These are phyloP conservation scores for Styphnolobium japonicum DNA, from an alignment of 306 rosid genomes.

Conservation along the genomic window DNA sequence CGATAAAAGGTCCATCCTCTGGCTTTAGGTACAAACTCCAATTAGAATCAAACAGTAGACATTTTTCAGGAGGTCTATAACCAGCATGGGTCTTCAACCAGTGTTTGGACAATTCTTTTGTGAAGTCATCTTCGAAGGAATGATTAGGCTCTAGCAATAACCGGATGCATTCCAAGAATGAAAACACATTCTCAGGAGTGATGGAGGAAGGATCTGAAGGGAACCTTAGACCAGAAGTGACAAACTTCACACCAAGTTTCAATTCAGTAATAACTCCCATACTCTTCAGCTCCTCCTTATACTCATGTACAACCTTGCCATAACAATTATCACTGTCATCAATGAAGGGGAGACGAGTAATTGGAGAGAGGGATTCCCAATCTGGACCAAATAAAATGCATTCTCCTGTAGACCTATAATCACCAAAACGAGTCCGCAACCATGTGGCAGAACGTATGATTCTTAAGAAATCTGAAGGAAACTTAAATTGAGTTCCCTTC, in stretches of 20 bases:
- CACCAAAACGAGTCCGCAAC: constrained; percentile 53
- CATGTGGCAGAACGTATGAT: constrained; percentile 35
- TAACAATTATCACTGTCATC: constrained; percentile 45
- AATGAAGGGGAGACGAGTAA: constrained; percentile 55
- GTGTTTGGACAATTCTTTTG: constrained; percentile 22
- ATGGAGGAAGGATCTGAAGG: constrained; percentile 33
- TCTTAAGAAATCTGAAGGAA: constrained; percentile 10
- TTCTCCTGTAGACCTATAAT: constrained; percentile 32
- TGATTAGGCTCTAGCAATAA: not conserved
- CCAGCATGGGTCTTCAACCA: constrained; percentile 60
- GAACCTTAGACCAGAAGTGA: constrained; percentile 25
- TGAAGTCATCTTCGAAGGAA: constrained; percentile 24
- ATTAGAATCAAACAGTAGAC: constrained; percentile 39
- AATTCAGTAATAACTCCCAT: constrained; percentile 50
- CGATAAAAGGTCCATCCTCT: constrained; percentile 64
- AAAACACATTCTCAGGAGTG: constrained; percentile 28
- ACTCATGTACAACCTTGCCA: constrained; percentile 36
- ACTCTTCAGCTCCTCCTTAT: constrained; percentile 43
- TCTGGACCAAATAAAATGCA: constrained; percentile 58
- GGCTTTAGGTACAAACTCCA: constrained; percentile 29
- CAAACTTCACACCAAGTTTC: constrained; percentile 45
- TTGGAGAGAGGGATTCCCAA: constrained; percentile 50
- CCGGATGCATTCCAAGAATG: constrained; percentile 51
- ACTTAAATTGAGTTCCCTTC: not conserved
- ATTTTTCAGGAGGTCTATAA: constrained; percentile 43